Base-by-base conservation (phyloP, 2,329 filamentous ascomycete genomes). In the Xylariales sp. region DNA sequence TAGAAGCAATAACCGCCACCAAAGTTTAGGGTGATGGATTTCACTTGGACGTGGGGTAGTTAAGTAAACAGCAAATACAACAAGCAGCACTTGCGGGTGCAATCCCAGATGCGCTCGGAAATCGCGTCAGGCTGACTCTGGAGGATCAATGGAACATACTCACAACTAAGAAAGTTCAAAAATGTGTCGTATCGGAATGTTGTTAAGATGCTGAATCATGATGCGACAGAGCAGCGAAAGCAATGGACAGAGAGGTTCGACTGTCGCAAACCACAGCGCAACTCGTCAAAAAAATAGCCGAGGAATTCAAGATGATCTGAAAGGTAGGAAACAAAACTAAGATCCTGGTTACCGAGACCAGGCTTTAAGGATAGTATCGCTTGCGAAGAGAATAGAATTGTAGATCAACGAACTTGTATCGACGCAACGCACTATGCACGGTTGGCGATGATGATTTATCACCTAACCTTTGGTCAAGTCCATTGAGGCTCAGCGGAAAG, bases 141-240 rank as follows among this genome's bases (percentile, higher is more conserved):
- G n/a, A n/a, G n/a, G n/a, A n/a, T n/a, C n/a, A n/a, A n/a, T n/a
- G n/a, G 38, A 43, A 31, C 39, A 11, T 21, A 59, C 63, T 61
- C 53, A 69, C 65, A 62, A 64, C 62, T 69, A 69, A 55, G 55
- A 65, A 46, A 57, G 60, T 55, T 51, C 60, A 49, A 58, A 51
- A 48, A 53, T 55, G 48, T 53, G 49, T 50, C 52, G 47, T 48
- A 56, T 53, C 46, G 51, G 46, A 52, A 54, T 48, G 40, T 32
- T 29, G 25, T 31, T 20, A 8, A 33, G 31, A 11, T 40, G 19
- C 40, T 46, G 35, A 29, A 43, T 42, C 44, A 46, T 46, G 44
- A 39, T 46, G 44, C 40, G 44, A 39, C 35, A 14, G 28, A 14
- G 14, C 14, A 50, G 54, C 53, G 54, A 21, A 37, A 48, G 45